phyloP scores from a whole-genome alignment of 805 yeast species.

The Metschnikowia drakensbergensis region DNA sequence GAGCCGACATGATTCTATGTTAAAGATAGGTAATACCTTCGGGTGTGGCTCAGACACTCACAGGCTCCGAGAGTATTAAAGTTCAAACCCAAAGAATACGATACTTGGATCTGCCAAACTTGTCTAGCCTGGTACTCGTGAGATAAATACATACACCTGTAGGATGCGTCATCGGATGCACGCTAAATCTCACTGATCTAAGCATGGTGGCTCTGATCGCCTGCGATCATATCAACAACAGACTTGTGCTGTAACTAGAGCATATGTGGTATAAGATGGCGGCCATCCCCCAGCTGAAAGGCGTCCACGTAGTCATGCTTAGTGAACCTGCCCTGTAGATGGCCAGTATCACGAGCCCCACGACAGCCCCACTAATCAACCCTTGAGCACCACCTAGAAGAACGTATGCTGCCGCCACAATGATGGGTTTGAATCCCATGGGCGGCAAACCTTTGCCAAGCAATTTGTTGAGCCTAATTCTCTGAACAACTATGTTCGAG shows the following conservation, averaged over 20 bases:
- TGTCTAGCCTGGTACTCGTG: not conserved
- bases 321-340: constrained; percentile 77
- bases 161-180: too few relatives aligned
- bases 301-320: constrained; percentile 94
- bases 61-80: too few relatives aligned
- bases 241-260: constrained; percentile 57
- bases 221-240: constrained; percentile 15
- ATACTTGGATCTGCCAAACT: too few relatives aligned
- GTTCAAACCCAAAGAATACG: too few relatives aligned
- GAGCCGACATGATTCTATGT: too few relatives aligned
- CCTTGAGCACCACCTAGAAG: constrained; percentile 61
- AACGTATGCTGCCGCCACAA: constrained; percentile 46
- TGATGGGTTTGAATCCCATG: constrained; percentile 25
- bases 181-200: too few relatives aligned
- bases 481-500: constrained; percentile 22
- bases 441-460: constrained; percentile 3
- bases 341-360: constrained; percentile 72
- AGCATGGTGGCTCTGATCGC: not conserved
- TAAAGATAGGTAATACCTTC: too few relatives aligned
- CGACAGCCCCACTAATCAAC: constrained; percentile 65
- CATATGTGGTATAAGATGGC: constrained; percentile 64
- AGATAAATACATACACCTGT: not conserved
- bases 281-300: constrained; percentile 74
- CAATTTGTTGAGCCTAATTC: constrained; percentile 14
- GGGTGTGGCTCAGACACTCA: too few relatives aligned